Evolutionary conservation across 192 early-diverging fungal genomes (phyloP), one percentile per base, ranked within the genome.

Genomic region (Phycomyces nitens): DNA sequence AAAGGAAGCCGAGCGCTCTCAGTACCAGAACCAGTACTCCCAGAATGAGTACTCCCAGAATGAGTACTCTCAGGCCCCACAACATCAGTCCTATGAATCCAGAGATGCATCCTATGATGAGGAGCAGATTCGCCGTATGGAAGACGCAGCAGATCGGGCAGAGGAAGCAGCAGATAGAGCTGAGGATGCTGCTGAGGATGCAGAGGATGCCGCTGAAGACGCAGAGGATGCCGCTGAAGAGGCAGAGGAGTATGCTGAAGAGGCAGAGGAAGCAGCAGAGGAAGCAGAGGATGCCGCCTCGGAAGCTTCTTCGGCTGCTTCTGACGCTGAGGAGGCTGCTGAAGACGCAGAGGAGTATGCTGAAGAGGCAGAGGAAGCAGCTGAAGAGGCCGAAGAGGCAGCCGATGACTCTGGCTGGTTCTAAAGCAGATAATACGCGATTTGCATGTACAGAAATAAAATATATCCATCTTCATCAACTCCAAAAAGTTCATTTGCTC

Each of bases 331-430:
- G 18, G 51, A 53, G 5, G 51, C 51, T 3, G 51, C 51, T 22
- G 51, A 53, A 22, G 51, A 53, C 5, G 51, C 51, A 53, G 51
- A 53, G 5, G 51, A 53, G 11, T 20, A 2, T 3, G 51, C 51
- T 1, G 51, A 53, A 53, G 51, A 53, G 20, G 51, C 51, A 53
- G 51, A 53, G 9, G 50, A 52, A 52, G 50, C 50, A 18, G 50
- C 50, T 8, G 50, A 52, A 23, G 50, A 52, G 20, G 50, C 50
- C 15, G 57, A 58, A 42, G 57, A 59, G 24, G 38, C 18, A 3
- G 56, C n/a, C 3, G 56, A 58, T 5, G 56, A 58, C 29, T 34
- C 29, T 34, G 29, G 29, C 29, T 34, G 29, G 29, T 34, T 34
- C 7, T 34, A 34, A 34, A 34, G 29, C 29, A 34, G 7, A 34